Base-by-base conservation (phyloP, 352 stramenopile species). In the Phytopythium ostracodes region DNA sequence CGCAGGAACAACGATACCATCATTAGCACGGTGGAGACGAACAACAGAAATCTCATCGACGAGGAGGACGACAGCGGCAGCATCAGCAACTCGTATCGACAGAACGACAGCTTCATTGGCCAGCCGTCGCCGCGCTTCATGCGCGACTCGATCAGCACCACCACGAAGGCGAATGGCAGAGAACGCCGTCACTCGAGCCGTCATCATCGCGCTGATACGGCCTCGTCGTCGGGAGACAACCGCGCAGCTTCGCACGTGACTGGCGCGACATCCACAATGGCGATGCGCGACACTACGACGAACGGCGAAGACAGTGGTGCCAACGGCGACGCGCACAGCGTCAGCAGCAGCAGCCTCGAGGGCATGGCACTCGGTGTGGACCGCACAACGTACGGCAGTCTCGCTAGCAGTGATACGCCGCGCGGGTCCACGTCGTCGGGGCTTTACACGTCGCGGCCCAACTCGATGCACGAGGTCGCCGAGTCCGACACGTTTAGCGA, bases 401-500 rank as follows among this genome's bases (percentile, higher is more conserved):
- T 76, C 3, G 62, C 68, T 4, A 77, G 56, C 52, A 81, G 60
- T 24, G 66, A 73, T 0, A n/a, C 58, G 40, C 15, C 59, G 47
- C 52, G 52, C 20, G 15, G 52, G 7, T 57, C 52, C 3, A 22
- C 56, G 14, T 27, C 56, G 62, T 69, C 40, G 49, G 66, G n/a
- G 14, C 63, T 33, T 15, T 57, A 57, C 35, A 10, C 27, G 22
- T 81, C 67, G 8, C 81, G 73, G 22, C 67, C 63, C 10, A 76
- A 84, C 31, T 84, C 76, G 29, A 74, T 87, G 46, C 81, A 76
- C 46, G 77, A 71, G 52, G 75, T 87, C 29, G 73, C 77, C 29
- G 70, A 78, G 22, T 89, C 75, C 9, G 82, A 92, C 46, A 87
- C 82, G 0, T 92, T 92, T 59, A 92, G 82, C 51, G 82, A 91